Percentiles rank a stretch among this genome's conserved stretches.
These are phyloP conservation scores for Amylocarpus encephaloides DNA, from an alignment of 2,329 filamentous ascomycete genomes.

Conservation along the genomic window DNA sequence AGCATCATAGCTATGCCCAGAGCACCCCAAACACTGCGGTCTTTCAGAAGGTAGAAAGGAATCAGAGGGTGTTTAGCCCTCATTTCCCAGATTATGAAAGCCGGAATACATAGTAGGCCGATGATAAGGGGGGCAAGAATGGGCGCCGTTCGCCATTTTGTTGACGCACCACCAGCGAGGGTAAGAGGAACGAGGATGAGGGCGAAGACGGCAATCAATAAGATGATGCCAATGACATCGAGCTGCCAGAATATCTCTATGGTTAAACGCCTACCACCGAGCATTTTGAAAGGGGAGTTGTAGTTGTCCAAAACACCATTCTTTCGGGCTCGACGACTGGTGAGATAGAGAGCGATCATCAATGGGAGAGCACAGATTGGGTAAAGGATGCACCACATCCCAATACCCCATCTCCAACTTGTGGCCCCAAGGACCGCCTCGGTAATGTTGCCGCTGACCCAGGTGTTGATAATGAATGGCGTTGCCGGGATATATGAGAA, in stretches of 20 bases:
- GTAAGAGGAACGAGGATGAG: slow-evolving; percentile 47
- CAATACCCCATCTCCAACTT: slow-evolving; percentile 51
- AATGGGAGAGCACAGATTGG: slow-evolving; percentile 35
- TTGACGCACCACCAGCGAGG: slow-evolving; percentile 42
- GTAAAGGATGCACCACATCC: slow-evolving; percentile 30
- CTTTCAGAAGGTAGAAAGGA: slow-evolving; percentile 56
- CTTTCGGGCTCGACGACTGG: slow-evolving; percentile 35
- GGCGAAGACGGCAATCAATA: slow-evolving; percentile 41
- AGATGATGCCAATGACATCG: slow-evolving; percentile 44
- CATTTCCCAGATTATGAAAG: slow-evolving; percentile 56
- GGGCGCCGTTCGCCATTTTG: slow-evolving; percentile 52
- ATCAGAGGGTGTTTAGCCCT: slow-evolving; percentile 37
- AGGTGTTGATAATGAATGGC: slow-evolving; percentile 57
- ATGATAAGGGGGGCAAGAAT: slow-evolving; percentile 57
- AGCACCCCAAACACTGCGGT: slow-evolving; percentile 58
- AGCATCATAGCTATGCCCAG: slow-evolving; percentile 51
- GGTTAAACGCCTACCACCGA: slow-evolving; percentile 34
- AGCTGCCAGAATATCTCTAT: slow-evolving; percentile 50
- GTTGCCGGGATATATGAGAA: slow-evolving; percentile 58
- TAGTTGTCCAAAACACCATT: slow-evolving; percentile 41
- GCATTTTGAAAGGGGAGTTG: slow-evolving; percentile 38
- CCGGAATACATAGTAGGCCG: slow-evolving; percentile 47
- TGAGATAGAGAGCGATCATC: slow-evolving; percentile 25
- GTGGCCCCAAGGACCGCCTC: slow-evolving; percentile 42
- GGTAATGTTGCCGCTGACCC: slow-evolving; percentile 54